These are phyloP conservation scores for Thermothelomyces thermophilus DNA, from an alignment of 2,329 filamentous ascomycete species.

Conservation along the genomic window DNA sequence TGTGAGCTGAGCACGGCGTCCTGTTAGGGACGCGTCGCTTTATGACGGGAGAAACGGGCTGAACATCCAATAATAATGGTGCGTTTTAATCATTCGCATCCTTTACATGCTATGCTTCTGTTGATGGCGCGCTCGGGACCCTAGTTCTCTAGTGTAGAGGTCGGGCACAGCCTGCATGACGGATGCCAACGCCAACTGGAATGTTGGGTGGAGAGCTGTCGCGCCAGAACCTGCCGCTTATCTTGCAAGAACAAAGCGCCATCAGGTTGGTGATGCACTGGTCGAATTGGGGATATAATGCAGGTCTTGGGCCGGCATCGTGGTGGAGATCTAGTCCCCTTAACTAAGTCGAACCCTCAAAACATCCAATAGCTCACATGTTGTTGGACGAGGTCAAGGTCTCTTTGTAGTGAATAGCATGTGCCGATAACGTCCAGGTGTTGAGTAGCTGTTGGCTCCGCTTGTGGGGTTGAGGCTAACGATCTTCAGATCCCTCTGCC, in stretches of 20 bases:
- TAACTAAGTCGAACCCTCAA: too few species aligned
- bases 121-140: slow-evolving; percentile 6
- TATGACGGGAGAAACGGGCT: slow-evolving; percentile 5
- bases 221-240: background rate
- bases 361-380: too few species aligned
- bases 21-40: slow-evolving; percentile 17
- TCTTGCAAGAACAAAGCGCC: background rate
- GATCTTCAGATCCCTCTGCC: too few species aligned
- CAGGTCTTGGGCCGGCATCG: slow-evolving; percentile 10
- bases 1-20: slow-evolving; percentile 10
- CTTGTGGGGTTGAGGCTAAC: too few species aligned
- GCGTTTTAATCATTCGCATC: slow-evolving; percentile 16
- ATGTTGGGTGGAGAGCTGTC: slow-evolving; percentile 10
- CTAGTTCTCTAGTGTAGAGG: slow-evolving; percentile 3
- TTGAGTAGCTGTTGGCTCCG: too few species aligned
- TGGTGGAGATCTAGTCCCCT: slow-evolving; percentile 2
- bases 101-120: slow-evolving; percentile 14
- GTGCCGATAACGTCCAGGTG: too few species aligned
- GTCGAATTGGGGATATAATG: slow-evolving; percentile 7
- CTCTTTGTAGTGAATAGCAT: background rate
- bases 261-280: slow-evolving; percentile 8
- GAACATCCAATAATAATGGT: slow-evolving; percentile 7
- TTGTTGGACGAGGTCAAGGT: background rate
- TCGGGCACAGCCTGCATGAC: slow-evolving; percentile 15
- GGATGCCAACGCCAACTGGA: slow-evolving; percentile 9